Evolutionary conservation across 2,329 filamentous ascomycete genomes (phyloP), one percentile per base, ranked within the genome.

Genomic region (Nigrospora osmanthi): DNA sequence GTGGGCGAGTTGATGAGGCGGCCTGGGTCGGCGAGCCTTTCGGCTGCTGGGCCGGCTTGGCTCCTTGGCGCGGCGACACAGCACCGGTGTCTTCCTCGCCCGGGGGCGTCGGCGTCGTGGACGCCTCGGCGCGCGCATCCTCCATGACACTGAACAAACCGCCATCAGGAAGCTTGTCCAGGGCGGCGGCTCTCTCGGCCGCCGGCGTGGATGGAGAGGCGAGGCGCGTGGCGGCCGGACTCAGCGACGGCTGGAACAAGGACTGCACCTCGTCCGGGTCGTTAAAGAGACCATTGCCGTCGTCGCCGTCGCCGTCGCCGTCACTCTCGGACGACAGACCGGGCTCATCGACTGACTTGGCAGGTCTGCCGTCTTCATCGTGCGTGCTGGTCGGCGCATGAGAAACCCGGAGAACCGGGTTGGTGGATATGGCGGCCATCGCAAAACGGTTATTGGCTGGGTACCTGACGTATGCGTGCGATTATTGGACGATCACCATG

Each of bases 191-290:
- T 59, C 78, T 81, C 57, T 82, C 79, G 28, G 70, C 68, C 4
- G 76, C 76, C 6, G 78, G 74, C 0, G 76, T 81, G 44, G 65
- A 71, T 6, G 70, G 64, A 4, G 75, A 72, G 12, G 76, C 75
- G 35, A 81, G 63, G 39, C 76, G 72, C 5, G 75, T 76, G 10
- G 78, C 79, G 17, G 68, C 67, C 7, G 70, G 68, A 56, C 77
- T 81, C 50, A 83, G 71, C 19, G 77, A 69, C 3, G 77, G 76
- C 55, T 79, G 78, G 41, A 83, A 69, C 38, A 81, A 70, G 9
- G 76, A 78, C 51, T 79, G 75, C 5, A 74, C 78, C 51, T 76
- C 76, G 53, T 81, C 76, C 46, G 75, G 67, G 38, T 75, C 71
- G 40, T 66, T 65, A 30, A 69, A 68, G 39, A 66, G 49, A 31